Percentiles rank a stretch among this genome's conserved stretches.
These are phyloP conservation scores for Leccinum fallax DNA, from an alignment of 1,284 basidiomycete genomes.

Conservation along the genomic window DNA sequence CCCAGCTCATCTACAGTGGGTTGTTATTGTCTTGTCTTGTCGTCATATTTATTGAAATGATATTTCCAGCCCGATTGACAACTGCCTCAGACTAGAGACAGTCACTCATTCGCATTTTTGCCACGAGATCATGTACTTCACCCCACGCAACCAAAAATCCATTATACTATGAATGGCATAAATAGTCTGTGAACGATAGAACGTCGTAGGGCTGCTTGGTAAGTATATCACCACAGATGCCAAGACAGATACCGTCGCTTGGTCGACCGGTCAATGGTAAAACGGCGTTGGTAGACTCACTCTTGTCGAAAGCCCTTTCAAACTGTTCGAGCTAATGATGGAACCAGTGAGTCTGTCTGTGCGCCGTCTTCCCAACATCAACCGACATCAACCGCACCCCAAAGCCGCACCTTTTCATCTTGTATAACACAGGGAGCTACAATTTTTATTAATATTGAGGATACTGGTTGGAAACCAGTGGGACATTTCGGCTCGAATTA, in stretches of 20 bases:
- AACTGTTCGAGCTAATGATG: background rate
- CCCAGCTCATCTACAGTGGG: conserved; percentile 93
- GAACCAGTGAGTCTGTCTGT: background rate
- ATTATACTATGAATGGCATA: conserved; percentile 25
- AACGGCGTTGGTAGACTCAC: background rate
- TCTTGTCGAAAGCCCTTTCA: background rate
- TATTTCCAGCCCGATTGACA: conserved; percentile 59
- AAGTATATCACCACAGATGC: background rate
- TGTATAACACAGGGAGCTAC: background rate
- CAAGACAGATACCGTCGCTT: background rate
- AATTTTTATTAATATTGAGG: too few relatives aligned
- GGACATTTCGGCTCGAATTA: background rate
- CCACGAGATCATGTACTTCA: conserved; percentile 51
- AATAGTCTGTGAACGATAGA: background rate
- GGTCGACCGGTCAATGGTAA: background rate
- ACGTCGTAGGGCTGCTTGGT: background rate
- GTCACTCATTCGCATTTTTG: conserved; percentile 36
- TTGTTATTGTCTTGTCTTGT: conserved; percentile 24
- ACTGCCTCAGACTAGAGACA: conserved; percentile 58
- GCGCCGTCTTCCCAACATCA: background rate
- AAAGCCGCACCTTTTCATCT: background rate
- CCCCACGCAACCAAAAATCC: conserved; percentile 35
- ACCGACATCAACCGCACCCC: background rate
- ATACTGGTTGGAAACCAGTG: too few relatives aligned
- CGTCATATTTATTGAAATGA: conserved; percentile 9